Evolutionary conservation across 1,139 yeast genomes (phyloP), one percentile per base, ranked within the genome.

Genomic region (Diutina catenulata): DNA sequence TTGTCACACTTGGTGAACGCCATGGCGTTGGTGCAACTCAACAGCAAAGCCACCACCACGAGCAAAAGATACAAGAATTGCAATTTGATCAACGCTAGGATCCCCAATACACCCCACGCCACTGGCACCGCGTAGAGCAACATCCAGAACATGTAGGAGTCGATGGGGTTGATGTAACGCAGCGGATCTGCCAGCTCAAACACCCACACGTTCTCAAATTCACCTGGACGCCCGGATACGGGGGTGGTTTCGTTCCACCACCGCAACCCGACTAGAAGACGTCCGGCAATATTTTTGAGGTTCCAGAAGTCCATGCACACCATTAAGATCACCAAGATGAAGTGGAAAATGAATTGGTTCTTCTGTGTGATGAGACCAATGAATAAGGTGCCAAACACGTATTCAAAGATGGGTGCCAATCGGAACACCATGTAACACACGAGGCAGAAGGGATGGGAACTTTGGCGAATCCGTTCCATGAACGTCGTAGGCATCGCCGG

Each of bases 271-370:
- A 91, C 97, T 41, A 91, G 60, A 40, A 84, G 68, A 43, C 97
- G 65, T 1, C 98, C 98, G 13, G 94, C 68, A 13, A 91, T 83
- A 55, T 91, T 91, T 52, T 91, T 91, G 33, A 86, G 77, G 51
- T 84, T 81, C 94, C 96, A 91, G 52, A 91, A 91, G 55, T 91
- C 98, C 1, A 86, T 86, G 0, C 94, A 81, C 22, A 84, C 68
- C 23, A 87, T 62, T 19, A 91, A 61, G 5, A 87, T 75, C 35
- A 86, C 76, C 9, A 77, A 55, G 23, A 91, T 87, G 61, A 91
- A 91, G 49, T 84, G 76, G 37, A 84, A 64, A 9, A 84, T 80
- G 52, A 80, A 81, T 47, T 72, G 68, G 41, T 70, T 69, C 23
- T 81, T 20, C 8, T 31, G n/a, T 5, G 35, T 31, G 18, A 31